A percentile compares a stretch with the other conserved stretches of the same genome.
Evolutionary conservation across 371 early-diverging fungal species (phyloP).

Genomic region (Capniomyces stellatus): DNA sequence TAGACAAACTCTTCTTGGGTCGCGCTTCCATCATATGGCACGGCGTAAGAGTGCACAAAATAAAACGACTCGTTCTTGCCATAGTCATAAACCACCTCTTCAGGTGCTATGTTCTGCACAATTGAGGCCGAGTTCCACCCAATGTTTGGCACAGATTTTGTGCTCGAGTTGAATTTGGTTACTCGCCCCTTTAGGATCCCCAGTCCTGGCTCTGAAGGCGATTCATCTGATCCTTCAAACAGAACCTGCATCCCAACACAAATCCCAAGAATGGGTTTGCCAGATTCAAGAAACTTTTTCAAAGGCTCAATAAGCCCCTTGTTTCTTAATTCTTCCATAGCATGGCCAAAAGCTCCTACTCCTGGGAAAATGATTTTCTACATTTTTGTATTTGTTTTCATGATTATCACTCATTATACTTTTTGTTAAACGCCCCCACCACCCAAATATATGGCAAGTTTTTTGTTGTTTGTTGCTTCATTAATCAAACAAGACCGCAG

Average conservation of each 20-base stretch:
- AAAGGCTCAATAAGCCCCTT: constrained; percentile 68
- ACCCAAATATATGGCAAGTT: no score
- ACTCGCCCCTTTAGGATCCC: constrained; percentile 64
- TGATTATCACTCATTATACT: not conserved
- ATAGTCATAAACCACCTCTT: not conserved
- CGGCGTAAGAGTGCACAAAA: constrained; percentile 92
- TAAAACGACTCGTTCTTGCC: constrained; percentile 37
- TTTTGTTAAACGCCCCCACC: no score
- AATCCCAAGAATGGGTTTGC: constrained; percentile 87
- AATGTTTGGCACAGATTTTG: constrained; percentile 90
- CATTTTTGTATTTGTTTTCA: no score
- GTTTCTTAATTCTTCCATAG: constrained; percentile 56
- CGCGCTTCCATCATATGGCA: constrained; percentile 33
- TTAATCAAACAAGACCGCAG: no score
- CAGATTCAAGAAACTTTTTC: constrained; percentile 57
- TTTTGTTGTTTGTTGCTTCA: no score
- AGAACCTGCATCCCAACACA: constrained; percentile 96
- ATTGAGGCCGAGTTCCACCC: constrained; percentile 78
- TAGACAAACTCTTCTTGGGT: constrained; percentile 21
- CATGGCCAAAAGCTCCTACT: constrained; percentile 89
- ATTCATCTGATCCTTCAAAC: constrained; percentile 81
- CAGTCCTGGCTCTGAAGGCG: constrained; percentile 58
- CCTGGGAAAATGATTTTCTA: constrained; percentile 96
- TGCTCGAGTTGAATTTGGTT: constrained; percentile 37
- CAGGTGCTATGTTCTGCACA: constrained; percentile 15